Evolutionary conservation across 768 basidiomycete species (phyloP), one percentile per base, ranked within the genome.

Genomic region (Lanmaoa pseudosensibilis): DNA sequence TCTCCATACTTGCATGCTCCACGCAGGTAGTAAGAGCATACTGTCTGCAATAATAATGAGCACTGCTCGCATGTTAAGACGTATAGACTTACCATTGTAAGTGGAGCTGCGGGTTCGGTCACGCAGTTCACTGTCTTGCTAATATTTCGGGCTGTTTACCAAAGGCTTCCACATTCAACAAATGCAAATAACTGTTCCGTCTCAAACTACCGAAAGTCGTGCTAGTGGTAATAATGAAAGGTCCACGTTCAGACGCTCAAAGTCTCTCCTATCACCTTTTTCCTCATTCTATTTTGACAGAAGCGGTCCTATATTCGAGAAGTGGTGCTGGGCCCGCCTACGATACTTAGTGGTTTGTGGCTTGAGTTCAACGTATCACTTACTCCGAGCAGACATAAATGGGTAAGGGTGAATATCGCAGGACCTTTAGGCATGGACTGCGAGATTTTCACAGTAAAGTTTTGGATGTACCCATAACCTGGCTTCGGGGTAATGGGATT

Each of bases 1-100:
- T 77, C 72, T 4, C 89, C 89, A 62, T 85, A 91, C 62, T 75
- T 82, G 73, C 89, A 90, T 36, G 73, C 63, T 8, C 88, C 89
- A 16, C 82, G 80, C 41, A 86, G 65, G 65, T 78, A 89, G 69
- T 76, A 90, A 45, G 78, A 74, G 64, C 88, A 90, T 0, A 87
- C 78, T 8, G 67, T 68, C 87, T 88, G 40, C 38, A 5, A 45
- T 33, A 41, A 60, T 2, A 1, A 39, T 70, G 18, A 67, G 36
- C 4, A 38, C 8, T 30, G 4, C 0, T 39, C 13, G n/a, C 2
- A 5, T 25, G 11, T 19, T 8, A 16, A n/a, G 18, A 36, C 1
- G 13, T 16, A n/a, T 40, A 9, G 10, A 9, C 32, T 55, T 48
- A 61, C 67, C 67, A 69, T 70, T 19, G 45, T 54, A 48, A 19